Base-by-base conservation (phyloP, 2,329 filamentous ascomycete genomes). In the Drechslerella coelobrocha region DNA sequence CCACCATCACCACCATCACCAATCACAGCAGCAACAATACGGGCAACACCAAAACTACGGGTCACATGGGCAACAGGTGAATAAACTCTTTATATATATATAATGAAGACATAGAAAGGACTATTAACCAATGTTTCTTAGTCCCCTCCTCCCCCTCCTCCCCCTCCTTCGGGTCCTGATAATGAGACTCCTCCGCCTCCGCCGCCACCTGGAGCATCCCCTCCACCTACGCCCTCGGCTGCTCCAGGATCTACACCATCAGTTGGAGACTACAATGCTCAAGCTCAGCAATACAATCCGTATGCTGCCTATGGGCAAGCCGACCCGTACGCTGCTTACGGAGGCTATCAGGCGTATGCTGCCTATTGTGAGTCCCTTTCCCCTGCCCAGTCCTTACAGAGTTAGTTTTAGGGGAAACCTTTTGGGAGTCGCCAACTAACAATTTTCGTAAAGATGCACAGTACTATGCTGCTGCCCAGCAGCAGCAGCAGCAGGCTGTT, bases 321-420 rank as follows among this genome's bases (percentile, higher is more conserved):
- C 73, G 91, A 97, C 76, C 93, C 92, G 0, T 97, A 97, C 78
- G 91, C 91, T 43, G 87, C 90, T 7, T 97, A 94, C 75, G 93
- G 93, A 72, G 93, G 93, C 60, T 97, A 94, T 79, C 85, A 88
- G 75, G 89, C 89, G 81, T 90, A 84, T 72, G 77, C 83, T 50
- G 81, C 82, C 27, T 83, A 84, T 76, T 84, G 83, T 75, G 57
- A 73, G 73, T 51, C 24, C 21, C 4, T 21, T 45, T 21, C 5
- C 5, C 14, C 41, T 19, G n/a, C n/a, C n/a, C n/a, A n/a, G n/a
- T n/a, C n/a, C n/a, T n/a, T n/a, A n/a, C n/a, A n/a, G n/a, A n/a
- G n/a, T n/a, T n/a, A n/a, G n/a, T n/a, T n/a, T n/a, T n/a, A n/a
- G n/a, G n/a, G n/a, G n/a, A n/a, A n/a, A n/a, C n/a, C n/a, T n/a